Evolutionary conservation across 2,329 filamentous ascomycete species (phyloP).

Genomic region (Neopestalotiopsis sp.): DNA sequence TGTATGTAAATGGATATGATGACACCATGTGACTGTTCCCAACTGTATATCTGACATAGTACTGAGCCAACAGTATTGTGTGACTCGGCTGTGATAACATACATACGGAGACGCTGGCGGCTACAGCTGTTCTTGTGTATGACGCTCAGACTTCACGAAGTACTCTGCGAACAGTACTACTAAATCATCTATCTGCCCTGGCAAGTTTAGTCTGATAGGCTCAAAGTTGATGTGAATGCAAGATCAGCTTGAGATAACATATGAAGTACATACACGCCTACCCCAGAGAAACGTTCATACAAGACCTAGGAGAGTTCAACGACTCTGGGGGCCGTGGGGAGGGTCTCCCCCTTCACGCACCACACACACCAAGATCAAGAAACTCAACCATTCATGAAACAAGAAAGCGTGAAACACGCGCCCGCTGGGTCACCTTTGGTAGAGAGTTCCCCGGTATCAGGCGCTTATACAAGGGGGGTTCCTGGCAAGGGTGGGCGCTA

Average conservation of each 20-base stretch:
- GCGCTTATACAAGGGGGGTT: neutral
- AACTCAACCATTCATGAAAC: slow-evolving; percentile 34
- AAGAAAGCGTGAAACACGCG: slow-evolving; percentile 35
- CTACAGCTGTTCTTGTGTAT: too few species aligned
- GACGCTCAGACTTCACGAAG: too few species aligned
- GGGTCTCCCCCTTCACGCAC: too few species aligned
- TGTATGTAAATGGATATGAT: neutral
- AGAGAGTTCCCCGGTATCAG: neutral
- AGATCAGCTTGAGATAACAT: too few species aligned
- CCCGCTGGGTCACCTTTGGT: slow-evolving; percentile 17
- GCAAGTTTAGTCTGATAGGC: too few species aligned
- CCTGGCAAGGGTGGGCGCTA: neutral
- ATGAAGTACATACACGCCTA: neutral
- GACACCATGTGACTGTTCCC: too few species aligned
- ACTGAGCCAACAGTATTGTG: too few species aligned
- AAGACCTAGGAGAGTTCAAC: neutral
- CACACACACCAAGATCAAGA: neutral
- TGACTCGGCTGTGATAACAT: neutral
- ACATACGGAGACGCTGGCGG: too few species aligned
- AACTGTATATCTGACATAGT: neutral
- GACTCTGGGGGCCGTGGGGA: too few species aligned
- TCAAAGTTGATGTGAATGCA: too few species aligned
- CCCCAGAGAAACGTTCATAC: neutral
- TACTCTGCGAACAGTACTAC: too few species aligned
- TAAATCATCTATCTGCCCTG: too few species aligned